Conservation (phyloP, 352 stramenopile species). For the Pythium brassicae region DNA sequence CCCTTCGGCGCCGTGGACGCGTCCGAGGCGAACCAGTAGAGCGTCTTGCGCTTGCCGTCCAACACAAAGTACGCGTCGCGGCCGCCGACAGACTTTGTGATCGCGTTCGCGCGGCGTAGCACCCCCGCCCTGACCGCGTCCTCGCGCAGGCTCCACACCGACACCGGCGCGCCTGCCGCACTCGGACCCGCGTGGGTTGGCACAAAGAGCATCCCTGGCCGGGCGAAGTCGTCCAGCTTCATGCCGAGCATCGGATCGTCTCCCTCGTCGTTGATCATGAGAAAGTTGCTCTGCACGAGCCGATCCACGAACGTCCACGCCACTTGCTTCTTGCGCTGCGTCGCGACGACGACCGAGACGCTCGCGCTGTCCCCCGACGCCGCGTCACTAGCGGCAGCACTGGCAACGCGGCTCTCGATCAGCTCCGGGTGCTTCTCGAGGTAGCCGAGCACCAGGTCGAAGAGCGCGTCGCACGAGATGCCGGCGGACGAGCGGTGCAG, state of each 20-base stretch:
- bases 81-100: conserved; percentile 2
- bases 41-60: conserved; percentile 7
- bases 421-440: conserved; percentile 5
- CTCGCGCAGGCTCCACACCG: conserved; percentile 12
- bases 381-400: background rate
- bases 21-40: conserved; percentile 18
- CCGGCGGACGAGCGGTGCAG: background rate
- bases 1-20: background rate
- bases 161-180: background rate
- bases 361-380: background rate
- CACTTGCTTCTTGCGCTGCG: background rate
- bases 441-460: conserved; percentile 4
- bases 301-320: conserved; percentile 4
- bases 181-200: background rate
- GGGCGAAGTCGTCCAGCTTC: conserved; percentile 9
- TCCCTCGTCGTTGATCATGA: conserved; percentile 5
- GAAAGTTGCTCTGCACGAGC: conserved; percentile 8
- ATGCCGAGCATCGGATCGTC: background rate
- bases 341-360: background rate
- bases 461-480: conserved; percentile 6
- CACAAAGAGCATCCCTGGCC: conserved; percentile 4
- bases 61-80: conserved; percentile 11
- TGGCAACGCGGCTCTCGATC: background rate
- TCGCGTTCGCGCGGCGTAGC: conserved; percentile 4
- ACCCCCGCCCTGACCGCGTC: conserved; percentile 5